Percentiles rank a stretch among this genome's conserved stretches.
Conservation (phyloP, 305 asterid species). For the Fraxinus floribunda region DNA sequence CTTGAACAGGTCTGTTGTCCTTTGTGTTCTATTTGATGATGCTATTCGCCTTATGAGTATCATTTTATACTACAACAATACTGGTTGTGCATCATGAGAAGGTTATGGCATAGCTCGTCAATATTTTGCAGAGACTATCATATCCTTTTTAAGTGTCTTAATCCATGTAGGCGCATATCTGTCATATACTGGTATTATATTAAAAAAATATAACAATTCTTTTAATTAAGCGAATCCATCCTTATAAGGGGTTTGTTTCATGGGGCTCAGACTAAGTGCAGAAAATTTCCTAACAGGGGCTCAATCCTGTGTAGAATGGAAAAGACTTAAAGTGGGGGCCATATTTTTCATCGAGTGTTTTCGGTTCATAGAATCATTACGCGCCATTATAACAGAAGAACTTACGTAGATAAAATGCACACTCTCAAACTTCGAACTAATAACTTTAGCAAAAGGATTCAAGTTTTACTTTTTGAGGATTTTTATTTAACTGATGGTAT, state of each 20-base stretch:
- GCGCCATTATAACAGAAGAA: background rate
- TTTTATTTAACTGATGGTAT: background rate
- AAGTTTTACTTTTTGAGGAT: background rate
- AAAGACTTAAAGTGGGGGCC: background rate
- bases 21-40: background rate
- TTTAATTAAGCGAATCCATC: background rate
- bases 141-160: background rate
- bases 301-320: background rate
- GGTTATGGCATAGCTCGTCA: background rate
- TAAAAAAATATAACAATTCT: background rate
- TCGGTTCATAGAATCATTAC: background rate
- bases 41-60: slow-evolving; percentile 9
- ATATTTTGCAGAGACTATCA: background rate
- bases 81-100: background rate
- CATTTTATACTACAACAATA: background rate
- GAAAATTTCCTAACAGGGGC: background rate
- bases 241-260: background rate
- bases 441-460: background rate
- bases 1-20: slow-evolving; percentile 34
- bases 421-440: background rate
- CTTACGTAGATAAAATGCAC: background rate
- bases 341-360: background rate
- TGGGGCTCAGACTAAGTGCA: background rate
- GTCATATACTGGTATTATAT: background rate
- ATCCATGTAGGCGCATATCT: background rate